These are phyloP conservation scores for Citropsis articulata DNA, from an alignment of 345 rosid genomes.

Conservation along the genomic window DNA sequence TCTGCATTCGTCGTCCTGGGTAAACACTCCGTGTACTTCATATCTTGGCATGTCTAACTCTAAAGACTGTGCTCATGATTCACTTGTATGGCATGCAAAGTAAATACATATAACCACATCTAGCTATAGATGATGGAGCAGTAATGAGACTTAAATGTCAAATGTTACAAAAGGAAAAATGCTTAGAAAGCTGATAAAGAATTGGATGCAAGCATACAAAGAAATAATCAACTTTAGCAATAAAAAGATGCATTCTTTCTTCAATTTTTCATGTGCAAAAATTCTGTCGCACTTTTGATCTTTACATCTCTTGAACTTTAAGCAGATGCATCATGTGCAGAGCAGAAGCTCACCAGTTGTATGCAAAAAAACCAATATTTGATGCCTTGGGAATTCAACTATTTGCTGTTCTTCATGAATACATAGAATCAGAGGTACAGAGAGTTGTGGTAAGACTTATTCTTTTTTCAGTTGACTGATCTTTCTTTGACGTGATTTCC, in stretches of 20 bases:
- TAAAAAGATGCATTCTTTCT: background rate
- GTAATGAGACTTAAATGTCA: background rate
- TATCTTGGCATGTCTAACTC: background rate
- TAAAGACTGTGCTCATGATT: background rate
- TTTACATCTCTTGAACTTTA: slow-evolving; percentile 15
- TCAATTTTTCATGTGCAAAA: background rate
- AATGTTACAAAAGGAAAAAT: background rate
- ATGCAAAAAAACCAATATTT: slow-evolving; percentile 54
- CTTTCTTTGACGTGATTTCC: slow-evolving; percentile 4
- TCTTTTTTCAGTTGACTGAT: slow-evolving; percentile 5
- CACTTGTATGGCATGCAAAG: background rate
- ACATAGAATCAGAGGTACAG: slow-evolving; percentile 60
- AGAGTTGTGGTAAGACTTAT: slow-evolving; percentile 1
- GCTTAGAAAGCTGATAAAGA: background rate
- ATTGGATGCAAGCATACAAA: background rate
- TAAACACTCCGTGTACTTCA: slow-evolving; percentile 25
- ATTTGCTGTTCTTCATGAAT: slow-evolving; percentile 61
- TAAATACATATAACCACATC: background rate
- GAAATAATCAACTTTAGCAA: background rate
- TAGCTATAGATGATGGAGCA: background rate
- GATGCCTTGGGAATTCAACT: slow-evolving; percentile 61
- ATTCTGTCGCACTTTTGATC: background rate
- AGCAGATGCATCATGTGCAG: slow-evolving; percentile 74
- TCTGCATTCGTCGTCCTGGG: slow-evolving; percentile 68
- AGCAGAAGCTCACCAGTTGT: slow-evolving; percentile 72